Conservation (phyloP, 225 moss, liverwort and hornwort genomes). For the Marchantia paleacea region DNA sequence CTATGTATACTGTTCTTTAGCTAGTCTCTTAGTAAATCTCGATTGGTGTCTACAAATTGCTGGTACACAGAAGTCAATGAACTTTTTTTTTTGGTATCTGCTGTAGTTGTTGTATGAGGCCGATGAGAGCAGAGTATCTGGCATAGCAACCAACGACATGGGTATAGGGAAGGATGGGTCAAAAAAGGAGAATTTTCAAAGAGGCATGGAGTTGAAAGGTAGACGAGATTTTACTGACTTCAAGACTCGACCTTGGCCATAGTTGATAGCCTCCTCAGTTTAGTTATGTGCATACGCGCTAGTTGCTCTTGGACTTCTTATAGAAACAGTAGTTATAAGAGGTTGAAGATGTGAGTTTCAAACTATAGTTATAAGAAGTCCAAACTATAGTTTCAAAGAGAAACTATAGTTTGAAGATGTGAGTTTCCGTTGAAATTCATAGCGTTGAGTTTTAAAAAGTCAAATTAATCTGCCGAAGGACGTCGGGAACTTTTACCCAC, state of each 20-base stretch:
- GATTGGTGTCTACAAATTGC: neutral
- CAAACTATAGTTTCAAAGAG: too few species aligned
- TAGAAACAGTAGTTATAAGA: too few species aligned
- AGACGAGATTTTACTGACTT: neutral
- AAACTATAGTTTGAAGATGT: too few species aligned
- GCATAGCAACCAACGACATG: constrained; percentile 80
- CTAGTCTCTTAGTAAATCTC: neutral
- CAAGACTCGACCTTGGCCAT: neutral
- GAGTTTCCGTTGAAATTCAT: too few species aligned
- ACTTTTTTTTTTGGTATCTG: neutral
- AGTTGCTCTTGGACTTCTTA: too few species aligned
- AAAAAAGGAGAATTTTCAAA: constrained; percentile 62
- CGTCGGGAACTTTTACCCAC: neutral
- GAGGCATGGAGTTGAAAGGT: constrained; percentile 79
- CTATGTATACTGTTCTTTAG: neutral
- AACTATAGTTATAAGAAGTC: too few species aligned
- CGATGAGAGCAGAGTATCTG: constrained; percentile 53
- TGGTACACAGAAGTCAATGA: neutral
- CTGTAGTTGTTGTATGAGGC: constrained; percentile 56
- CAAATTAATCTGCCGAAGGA: too few species aligned
- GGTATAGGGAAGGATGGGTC: constrained; percentile 72
- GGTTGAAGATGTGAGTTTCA: too few species aligned
- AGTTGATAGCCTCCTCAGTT: neutral
- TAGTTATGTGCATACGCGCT: neutral
- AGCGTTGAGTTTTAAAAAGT: too few species aligned